Evolutionary conservation across 2,329 filamentous ascomycete genomes (phyloP).

Genomic region (Fusarium hostae): DNA sequence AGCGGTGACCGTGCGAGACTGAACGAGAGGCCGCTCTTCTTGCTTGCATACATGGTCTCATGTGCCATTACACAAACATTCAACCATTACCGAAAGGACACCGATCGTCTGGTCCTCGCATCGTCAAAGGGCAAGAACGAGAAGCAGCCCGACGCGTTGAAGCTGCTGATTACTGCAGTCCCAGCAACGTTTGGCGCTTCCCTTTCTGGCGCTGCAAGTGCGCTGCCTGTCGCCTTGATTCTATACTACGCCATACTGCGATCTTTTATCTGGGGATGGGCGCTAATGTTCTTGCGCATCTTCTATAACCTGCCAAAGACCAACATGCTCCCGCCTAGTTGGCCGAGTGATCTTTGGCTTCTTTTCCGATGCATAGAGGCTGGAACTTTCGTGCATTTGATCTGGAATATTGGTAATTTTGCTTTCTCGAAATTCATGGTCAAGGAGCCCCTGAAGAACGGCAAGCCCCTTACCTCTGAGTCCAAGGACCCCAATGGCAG

Average conservation of each 20-base stretch:
- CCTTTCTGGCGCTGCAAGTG: conserved; percentile 53
- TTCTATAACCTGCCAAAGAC: conserved; percentile 82
- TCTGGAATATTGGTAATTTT: conserved; percentile 82
- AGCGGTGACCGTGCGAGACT: conserved; percentile 78
- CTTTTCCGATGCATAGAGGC: conserved; percentile 68
- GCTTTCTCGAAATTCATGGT: conserved; percentile 85
- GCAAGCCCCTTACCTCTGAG: conserved; percentile 83
- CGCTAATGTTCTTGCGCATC: conserved; percentile 75
- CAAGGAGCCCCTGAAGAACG: conserved; percentile 84
- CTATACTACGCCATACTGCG: conserved; percentile 74
- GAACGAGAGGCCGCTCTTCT: conserved; percentile 87
- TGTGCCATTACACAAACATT: conserved; percentile 77
- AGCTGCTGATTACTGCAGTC: conserved; percentile 52
- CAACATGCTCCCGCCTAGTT: conserved; percentile 68
- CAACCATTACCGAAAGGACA: conserved; percentile 77
- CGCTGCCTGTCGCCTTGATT: conserved; percentile 60
- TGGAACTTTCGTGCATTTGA: conserved; percentile 72
- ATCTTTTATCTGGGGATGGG: conserved; percentile 72
- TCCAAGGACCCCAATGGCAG: conserved; percentile 94
- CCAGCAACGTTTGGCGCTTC: conserved; percentile 53
- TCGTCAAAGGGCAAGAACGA: conserved; percentile 43
- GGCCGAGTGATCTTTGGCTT: conserved; percentile 67
- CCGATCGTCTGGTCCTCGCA: conserved; percentile 70
- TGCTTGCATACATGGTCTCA: conserved; percentile 75
- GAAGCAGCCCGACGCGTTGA: conserved; percentile 46